Evolutionary conservation across 106 monocot species (phyloP).

Genomic region (Dendrobium officinale): DNA sequence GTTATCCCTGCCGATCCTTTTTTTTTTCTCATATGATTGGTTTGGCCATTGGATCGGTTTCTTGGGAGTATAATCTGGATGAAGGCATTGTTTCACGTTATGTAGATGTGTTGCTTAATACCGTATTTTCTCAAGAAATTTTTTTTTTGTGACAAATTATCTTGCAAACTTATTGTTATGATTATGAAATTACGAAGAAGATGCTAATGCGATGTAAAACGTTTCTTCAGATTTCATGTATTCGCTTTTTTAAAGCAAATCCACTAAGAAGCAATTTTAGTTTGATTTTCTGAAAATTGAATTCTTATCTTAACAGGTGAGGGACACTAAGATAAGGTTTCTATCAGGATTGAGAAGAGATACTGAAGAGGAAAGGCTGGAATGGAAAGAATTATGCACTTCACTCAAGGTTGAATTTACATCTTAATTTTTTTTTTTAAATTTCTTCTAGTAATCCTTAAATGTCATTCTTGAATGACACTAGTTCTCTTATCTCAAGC

Average conservation of each 20-base stretch:
- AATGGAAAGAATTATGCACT: constrained; percentile 56
- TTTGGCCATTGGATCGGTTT: no score
- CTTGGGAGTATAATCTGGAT: no score
- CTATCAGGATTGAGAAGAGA: constrained; percentile 57
- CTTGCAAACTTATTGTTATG: background rate
- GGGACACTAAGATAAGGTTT: constrained; percentile 77
- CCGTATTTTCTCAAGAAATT: no score
- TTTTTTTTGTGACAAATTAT: background rate
- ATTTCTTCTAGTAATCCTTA: background rate
- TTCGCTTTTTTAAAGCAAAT: background rate
- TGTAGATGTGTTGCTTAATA: no score
- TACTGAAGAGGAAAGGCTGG: constrained; percentile 53
- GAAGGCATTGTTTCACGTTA: no score
- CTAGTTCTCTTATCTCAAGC: background rate
- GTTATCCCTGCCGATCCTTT: no score
- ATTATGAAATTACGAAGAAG: no score
- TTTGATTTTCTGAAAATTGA: background rate
- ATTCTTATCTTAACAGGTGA: constrained; percentile 36
- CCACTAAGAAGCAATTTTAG: background rate
- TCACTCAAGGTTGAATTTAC: constrained; percentile 59
- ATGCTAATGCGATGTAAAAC: no score
- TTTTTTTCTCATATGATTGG: no score
- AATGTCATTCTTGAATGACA: background rate
- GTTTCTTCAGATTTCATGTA: no score
- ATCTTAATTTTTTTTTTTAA: background rate